Conservation (phyloP, 176 grass and related monocot genomes). For the Calamus simplicifolius region DNA sequence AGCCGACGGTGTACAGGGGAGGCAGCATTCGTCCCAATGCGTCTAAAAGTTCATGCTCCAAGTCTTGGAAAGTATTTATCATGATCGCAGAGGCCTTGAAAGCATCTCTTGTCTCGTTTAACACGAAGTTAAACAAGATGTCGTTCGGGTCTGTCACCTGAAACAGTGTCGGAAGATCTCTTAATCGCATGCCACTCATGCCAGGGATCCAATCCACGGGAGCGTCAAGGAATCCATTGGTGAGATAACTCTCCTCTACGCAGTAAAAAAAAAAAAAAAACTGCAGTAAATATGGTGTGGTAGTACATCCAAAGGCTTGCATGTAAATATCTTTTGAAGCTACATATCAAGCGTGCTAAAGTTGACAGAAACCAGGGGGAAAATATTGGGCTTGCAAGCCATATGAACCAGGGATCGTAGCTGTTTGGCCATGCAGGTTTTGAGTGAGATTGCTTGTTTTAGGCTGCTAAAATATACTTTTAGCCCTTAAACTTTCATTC, state of each 20-base stretch:
- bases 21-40: slow-evolving; percentile 2
- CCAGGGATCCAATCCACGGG: slow-evolving; percentile 35
- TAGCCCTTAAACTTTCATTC: no score
- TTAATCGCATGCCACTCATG: slow-evolving; percentile 24
- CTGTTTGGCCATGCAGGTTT: no score
- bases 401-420: no score
- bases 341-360: no score
- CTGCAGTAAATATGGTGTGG: no score
- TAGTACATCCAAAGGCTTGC: no score
- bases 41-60: slow-evolving; percentile 34
- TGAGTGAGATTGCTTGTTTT: no score
- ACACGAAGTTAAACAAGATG: slow-evolving; percentile 4
- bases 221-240: slow-evolving; percentile 27
- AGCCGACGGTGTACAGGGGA: not conserved
- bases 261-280: not conserved
- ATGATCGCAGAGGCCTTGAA: slow-evolving; percentile 19
- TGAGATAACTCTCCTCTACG: slow-evolving; percentile 19
- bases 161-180: slow-evolving; percentile 34
- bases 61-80: slow-evolving; percentile 38
- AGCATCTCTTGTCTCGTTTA: slow-evolving; percentile 17
- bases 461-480: no score
- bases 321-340: no score
- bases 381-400: no score
- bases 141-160: slow-evolving; percentile 18
- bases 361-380: no score